These are phyloP conservation scores for Chlamydomonas sphaeroides DNA, from an alignment of 139 green algal genomes.

Conservation along the genomic window DNA sequence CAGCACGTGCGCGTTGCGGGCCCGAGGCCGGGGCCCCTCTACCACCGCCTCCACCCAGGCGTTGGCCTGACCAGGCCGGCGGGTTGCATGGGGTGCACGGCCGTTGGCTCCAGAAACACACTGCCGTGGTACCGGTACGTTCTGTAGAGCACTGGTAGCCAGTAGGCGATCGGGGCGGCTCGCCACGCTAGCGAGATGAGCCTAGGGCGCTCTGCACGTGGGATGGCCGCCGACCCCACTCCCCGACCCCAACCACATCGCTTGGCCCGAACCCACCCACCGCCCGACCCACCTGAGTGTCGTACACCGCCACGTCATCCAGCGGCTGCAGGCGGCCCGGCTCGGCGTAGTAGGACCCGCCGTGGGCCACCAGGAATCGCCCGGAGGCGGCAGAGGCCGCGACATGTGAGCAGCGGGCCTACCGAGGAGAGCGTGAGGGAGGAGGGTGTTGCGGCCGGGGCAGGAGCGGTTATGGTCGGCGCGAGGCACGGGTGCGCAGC, in stretches of 20 bases:
- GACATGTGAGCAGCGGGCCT: conserved; percentile 34
- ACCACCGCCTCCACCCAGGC: conserved; percentile 15
- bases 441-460: too few species aligned
- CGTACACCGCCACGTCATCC: conserved; percentile 31
- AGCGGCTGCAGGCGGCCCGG: conserved; percentile 22
- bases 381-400: neutral
- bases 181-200: neutral
- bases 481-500: too few species aligned
- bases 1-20: conserved; percentile 30
- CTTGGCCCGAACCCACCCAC: neutral
- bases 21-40: neutral
- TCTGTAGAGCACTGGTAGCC: too few species aligned
- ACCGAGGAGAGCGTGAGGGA: neutral
- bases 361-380: conserved; percentile 11
- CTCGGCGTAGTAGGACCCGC: neutral
- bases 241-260: neutral
- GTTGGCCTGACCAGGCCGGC: conserved; percentile 1
- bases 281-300: conserved; percentile 13
- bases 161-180: too few species aligned
- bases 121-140: too few species aligned
- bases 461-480: too few species aligned
- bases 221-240: neutral
- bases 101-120: too few species aligned
- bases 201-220: neutral
- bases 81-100: neutral